These are phyloP conservation scores for Mucor indicus DNA, from an alignment of 371 early-diverging fungal species.

Conservation along the genomic window DNA sequence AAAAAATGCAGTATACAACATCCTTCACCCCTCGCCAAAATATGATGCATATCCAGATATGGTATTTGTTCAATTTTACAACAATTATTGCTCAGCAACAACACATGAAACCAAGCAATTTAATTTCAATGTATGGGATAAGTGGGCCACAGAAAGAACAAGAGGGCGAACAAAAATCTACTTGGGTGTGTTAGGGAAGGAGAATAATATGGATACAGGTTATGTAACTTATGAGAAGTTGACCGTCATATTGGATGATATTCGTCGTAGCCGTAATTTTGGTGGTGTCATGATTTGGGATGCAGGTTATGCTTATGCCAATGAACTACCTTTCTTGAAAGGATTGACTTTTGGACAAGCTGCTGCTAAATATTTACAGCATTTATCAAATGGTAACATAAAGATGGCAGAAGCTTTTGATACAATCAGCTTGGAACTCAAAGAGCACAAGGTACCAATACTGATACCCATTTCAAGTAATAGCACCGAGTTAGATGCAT, in stretches of 20 bases:
- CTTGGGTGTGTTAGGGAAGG: slow-evolving; percentile 55
- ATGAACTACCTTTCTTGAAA: slow-evolving; percentile 20
- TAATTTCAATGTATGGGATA: slow-evolving; percentile 61
- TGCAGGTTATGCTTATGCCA: slow-evolving; percentile 42
- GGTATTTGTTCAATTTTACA: slow-evolving; percentile 76
- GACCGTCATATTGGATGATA: slow-evolving; percentile 34
- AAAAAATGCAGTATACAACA: slow-evolving; percentile 39
- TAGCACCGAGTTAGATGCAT: not conserved
- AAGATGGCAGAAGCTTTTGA: slow-evolving; percentile 9
- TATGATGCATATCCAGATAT: slow-evolving; percentile 50
- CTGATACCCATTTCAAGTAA: slow-evolving; percentile 9
- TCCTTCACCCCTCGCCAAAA: slow-evolving; percentile 32
- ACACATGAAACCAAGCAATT: slow-evolving; percentile 34
- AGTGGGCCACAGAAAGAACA: slow-evolving; percentile 33
- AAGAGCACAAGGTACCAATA: slow-evolving; percentile 6
- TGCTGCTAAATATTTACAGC: slow-evolving; percentile 20
- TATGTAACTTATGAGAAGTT: slow-evolving; percentile 41
- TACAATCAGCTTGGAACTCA: slow-evolving; percentile 2
- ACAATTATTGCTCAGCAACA: slow-evolving; percentile 58
- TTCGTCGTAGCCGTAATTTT: slow-evolving; percentile 38
- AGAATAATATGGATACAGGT: slow-evolving; percentile 53
- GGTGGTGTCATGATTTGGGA: slow-evolving; percentile 77
- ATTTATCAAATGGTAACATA: not conserved
- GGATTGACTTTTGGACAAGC: slow-evolving; percentile 26
- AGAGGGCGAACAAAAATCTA: slow-evolving; percentile 37